Base-by-base conservation (phyloP, 75 land plant species). In the Adiantum capillusveneris region DNA sequence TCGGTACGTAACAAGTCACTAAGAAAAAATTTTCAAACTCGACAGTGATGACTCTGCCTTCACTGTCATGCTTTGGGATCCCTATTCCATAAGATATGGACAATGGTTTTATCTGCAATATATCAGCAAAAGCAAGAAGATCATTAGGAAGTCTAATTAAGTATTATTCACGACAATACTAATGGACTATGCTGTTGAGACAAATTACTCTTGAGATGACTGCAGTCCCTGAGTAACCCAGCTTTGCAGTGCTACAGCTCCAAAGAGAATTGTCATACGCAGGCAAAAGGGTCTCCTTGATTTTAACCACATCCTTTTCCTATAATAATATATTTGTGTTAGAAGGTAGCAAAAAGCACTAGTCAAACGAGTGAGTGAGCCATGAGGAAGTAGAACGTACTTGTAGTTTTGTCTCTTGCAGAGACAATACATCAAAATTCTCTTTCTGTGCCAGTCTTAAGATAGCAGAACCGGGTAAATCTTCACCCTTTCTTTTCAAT, bases 321-420 rank as follows among this genome's bases (percentile, higher is more conserved):
- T 92, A 76, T 51, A 31, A n/a, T n/a, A n/a, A n/a, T n/a, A n/a
- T n/a, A n/a, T n/a, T n/a, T n/a, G n/a, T n/a, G n/a, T n/a, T n/a
- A n/a, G n/a, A n/a, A n/a, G n/a, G n/a, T n/a, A n/a, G n/a, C n/a
- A n/a, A n/a, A n/a, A n/a, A n/a, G n/a, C n/a, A n/a, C n/a, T n/a
- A n/a, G n/a, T n/a, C n/a, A n/a, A n/a, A n/a, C n/a, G n/a, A n/a
- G n/a, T n/a, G n/a, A n/a, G n/a, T n/a, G n/a, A n/a, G n/a, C n/a
- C n/a, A 3, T 34, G 9, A 34, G 9, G 37, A 34, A 39, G 58
- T 21, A 56, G n/a, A 13, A 2, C n/a, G 58, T 72, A 66, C 97
- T 87, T 92, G 94, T 5, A 92, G 45, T 67, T 92, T 92, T 7
- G 97, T 92, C 73, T 92, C 97, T 59, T 92, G 97, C 65, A 92